Conservation (phyloP, 331 rosid species). For the Malus hybrid region DNA sequence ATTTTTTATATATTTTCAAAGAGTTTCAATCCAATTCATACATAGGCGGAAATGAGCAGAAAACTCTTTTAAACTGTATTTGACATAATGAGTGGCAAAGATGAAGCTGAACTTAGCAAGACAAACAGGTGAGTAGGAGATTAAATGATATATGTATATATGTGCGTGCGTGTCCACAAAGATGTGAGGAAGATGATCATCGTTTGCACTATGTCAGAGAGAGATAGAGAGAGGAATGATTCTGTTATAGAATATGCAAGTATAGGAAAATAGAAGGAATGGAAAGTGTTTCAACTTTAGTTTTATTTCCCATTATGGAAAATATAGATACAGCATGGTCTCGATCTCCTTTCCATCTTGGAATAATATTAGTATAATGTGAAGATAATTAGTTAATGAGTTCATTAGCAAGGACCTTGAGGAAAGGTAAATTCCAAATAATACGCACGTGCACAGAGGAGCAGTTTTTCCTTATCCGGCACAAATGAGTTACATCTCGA, state of each 20-base stretch:
- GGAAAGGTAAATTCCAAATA: background rate
- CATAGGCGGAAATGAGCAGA: background rate
- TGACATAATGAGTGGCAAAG: background rate
- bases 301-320: background rate
- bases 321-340: background rate
- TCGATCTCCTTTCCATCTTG: background rate
- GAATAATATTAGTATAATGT: background rate
- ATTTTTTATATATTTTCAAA: background rate
- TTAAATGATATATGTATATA: background rate
- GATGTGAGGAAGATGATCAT: background rate
- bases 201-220: background rate
- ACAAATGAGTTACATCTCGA: background rate
- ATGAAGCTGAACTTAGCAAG: background rate
- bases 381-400: background rate
- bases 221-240: background rate
- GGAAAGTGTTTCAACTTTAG: background rate
- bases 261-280: background rate
- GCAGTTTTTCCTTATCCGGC: background rate
- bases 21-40: background rate
- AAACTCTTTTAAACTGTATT: background rate
- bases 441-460: background rate
- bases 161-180: background rate
- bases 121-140: background rate
- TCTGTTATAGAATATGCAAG: background rate
- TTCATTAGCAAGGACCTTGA: background rate